These are phyloP conservation scores for Picochlorum sp. DNA, from an alignment of 139 green algal species.

Conservation along the genomic window DNA sequence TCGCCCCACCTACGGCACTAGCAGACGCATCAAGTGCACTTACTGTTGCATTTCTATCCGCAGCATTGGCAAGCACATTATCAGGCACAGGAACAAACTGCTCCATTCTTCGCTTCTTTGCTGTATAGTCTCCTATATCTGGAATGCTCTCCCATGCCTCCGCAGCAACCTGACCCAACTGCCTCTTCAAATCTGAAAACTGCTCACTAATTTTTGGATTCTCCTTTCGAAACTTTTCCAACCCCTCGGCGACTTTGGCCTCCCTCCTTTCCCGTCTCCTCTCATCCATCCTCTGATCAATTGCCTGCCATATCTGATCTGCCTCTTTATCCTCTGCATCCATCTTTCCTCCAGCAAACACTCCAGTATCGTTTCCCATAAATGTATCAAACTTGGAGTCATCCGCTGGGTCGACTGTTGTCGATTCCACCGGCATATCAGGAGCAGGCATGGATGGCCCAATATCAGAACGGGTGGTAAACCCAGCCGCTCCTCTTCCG, in stretches of 20 bases:
- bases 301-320: conserved; percentile 86
- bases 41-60: conserved; percentile 50
- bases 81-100: conserved; percentile 85
- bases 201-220: conserved; percentile 98
- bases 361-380: conserved; percentile 88
- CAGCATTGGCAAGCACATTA: conserved; percentile 71
- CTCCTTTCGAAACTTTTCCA: conserved; percentile 83
- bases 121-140: conserved; percentile 96
- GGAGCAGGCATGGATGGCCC: conserved; percentile 42
- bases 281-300: conserved; percentile 91
- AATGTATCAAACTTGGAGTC: conserved; percentile 94
- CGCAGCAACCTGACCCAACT: conserved; percentile 62
- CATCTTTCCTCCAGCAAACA: conserved; percentile 55
- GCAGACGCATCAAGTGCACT: conserved; percentile 29
- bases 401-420: conserved; percentile 47
- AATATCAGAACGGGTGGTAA: conserved; percentile 97
- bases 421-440: conserved; percentile 20
- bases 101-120: conserved; percentile 72
- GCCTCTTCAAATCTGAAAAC: conserved; percentile 95
- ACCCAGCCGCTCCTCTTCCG: conserved; percentile 90
- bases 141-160: conserved; percentile 88
- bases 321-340: conserved; percentile 88
- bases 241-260: conserved; percentile 79
- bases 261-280: conserved; percentile 71
- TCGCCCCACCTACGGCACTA: conserved; percentile 45